Conservation (phyloP, 176 grass and related monocot genomes). For the Hordeum marinum region DNA sequence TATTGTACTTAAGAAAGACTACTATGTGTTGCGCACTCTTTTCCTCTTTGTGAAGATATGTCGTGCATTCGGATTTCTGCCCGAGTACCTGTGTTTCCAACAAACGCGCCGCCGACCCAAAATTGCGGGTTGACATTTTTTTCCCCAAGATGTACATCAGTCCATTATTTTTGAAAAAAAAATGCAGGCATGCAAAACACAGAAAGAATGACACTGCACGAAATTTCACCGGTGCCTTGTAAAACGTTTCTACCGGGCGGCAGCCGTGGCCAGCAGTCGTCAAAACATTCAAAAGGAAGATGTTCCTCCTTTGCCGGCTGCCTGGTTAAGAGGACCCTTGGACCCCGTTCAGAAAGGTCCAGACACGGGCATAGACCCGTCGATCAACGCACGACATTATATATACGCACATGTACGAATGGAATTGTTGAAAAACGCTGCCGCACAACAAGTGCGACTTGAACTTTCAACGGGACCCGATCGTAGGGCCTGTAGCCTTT, state of each 20-base stretch:
- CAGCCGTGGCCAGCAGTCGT: no score
- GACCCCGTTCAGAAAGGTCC: neutral
- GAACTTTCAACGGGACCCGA: slow-evolving; percentile 17
- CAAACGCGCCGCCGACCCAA: no score
- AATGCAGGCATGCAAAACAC: neutral
- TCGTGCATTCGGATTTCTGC: no score
- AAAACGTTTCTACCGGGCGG: no score
- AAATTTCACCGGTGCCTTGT: no score
- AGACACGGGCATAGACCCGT: neutral
- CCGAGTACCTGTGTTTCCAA: no score
- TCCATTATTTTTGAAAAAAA: neutral
- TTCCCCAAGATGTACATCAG: neutral
- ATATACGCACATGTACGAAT: neutral
- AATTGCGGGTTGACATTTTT: neutral
- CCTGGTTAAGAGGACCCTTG: neutral
- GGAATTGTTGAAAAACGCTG: slow-evolving; percentile 4
- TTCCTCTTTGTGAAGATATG: no score
- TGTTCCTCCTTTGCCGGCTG: neutral
- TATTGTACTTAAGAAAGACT: no score
- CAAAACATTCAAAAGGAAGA: no score
- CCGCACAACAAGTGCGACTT: slow-evolving; percentile 4
- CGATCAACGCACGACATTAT: neutral
- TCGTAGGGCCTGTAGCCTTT: neutral
- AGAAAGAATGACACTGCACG: neutral
- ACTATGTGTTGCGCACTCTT: no score